Evolutionary conservation across 768 basidiomycete species (phyloP).

Genomic region (Naematelia aurantialba): DNA sequence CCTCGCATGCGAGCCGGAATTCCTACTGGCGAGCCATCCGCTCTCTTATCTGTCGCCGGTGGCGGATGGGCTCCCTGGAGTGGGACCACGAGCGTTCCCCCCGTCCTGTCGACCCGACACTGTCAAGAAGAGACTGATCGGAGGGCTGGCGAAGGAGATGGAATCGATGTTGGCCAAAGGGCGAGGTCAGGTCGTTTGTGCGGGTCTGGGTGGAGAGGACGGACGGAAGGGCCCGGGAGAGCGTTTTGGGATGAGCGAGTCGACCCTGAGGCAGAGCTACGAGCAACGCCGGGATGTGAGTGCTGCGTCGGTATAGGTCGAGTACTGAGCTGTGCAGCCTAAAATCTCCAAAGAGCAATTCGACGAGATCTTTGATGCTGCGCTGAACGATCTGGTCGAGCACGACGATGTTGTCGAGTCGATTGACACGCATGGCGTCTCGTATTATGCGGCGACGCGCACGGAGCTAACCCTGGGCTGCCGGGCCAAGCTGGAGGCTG

Average conservation of each 20-base stretch:
- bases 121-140: constrained; percentile 47
- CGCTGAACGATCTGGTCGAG: constrained; percentile 49
- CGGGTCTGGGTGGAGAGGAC: constrained; percentile 42
- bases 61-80: constrained; percentile 37
- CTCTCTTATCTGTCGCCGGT: constrained; percentile 24
- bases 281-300: constrained; percentile 36
- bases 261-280: constrained; percentile 24
- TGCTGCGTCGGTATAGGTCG: neutral
- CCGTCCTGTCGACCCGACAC: constrained; percentile 52
- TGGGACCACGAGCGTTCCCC: constrained; percentile 46
- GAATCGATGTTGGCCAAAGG: constrained; percentile 40
- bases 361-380: constrained; percentile 50
- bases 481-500: constrained; percentile 42
- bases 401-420: constrained; percentile 50
- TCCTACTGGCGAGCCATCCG: constrained; percentile 36
- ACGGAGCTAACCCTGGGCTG: constrained; percentile 51
- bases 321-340: constrained; percentile 7
- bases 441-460: constrained; percentile 48
- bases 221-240: constrained; percentile 35
- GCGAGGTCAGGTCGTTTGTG: constrained; percentile 48
- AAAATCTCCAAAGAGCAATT: constrained; percentile 39
- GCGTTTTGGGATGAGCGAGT: constrained; percentile 35
- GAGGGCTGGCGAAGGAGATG: constrained; percentile 41
- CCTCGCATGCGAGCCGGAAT: constrained; percentile 48
- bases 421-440: constrained; percentile 39